Evolutionary conservation across 345 rosid genomes (phyloP), one percentile per base, ranked within the genome.

Genomic region (Anastatica hierochuntica): DNA sequence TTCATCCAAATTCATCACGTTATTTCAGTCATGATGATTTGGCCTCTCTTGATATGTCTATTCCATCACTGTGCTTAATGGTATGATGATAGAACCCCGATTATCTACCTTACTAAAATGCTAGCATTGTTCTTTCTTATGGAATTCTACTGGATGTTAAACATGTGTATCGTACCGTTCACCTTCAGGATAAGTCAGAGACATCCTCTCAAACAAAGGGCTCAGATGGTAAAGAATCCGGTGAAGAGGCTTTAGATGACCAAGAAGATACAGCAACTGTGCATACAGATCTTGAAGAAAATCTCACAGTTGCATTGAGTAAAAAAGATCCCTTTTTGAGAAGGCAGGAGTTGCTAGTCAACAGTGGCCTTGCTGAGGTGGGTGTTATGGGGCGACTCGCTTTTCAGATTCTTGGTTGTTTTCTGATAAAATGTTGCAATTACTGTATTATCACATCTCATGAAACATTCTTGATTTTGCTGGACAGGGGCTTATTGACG

Each of bases 331-430:
- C 89, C 31, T 57, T 53, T 34, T 13, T 82, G 45, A 82, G 96
- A 73, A 82, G 98, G 66, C 83, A 41, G 53, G 98, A 90, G 63
- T 60, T 90, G 77, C 64, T 90, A 58, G 64, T 90, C 23, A 55
- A 64, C 50, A 84, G 92, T 54, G 89, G 96, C 62, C 88, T 90
- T 69, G 98, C 95, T 49, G 89, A 84, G 99, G 99, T 90, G 43
- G 53, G 75, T 72, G 61, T 31, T 18, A 43, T 10, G 26, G 19
- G 53, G 23, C 42, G 23, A 34, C 35, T 41, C 14, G 2, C 12
- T 48, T 45, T 33, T 47, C 31, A 24, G 47, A 18, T 48, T 48
- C 19, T 56, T 49, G 21, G 29, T 41, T 68, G 33, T 21, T 36
- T 49, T 35, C 18, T 51, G 46, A 42, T 49, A 18, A 8, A 40